These are phyloP conservation scores for Murraya koenigii DNA, from an alignment of 345 rosid species.

Conservation along the genomic window DNA sequence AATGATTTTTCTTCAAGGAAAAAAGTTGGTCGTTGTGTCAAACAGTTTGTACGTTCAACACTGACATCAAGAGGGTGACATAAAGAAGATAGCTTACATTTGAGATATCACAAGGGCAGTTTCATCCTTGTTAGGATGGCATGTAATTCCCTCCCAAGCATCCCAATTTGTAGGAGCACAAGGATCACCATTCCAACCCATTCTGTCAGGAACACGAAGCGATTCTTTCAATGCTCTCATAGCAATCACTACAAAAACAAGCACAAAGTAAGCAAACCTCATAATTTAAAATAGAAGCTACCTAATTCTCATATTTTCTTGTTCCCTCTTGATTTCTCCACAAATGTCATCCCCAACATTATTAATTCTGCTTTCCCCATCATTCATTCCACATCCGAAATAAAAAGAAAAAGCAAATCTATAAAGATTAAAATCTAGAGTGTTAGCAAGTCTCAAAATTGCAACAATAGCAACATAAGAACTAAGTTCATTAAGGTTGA, in stretches of 20 bases:
- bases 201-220: constrained; percentile 75
- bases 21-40: too few relatives aligned
- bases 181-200: constrained; percentile 99
- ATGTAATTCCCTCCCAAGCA: constrained; percentile 99
- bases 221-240: constrained; percentile 95
- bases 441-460: background rate
- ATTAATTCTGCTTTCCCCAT: background rate
- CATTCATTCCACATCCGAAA: background rate
- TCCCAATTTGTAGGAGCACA: constrained; percentile 98
- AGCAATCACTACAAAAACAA: constrained; percentile 53
- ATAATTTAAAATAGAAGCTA: constrained; percentile 2
- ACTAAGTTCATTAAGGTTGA: background rate
- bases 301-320: background rate
- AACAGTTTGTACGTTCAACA: background rate
- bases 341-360: background rate
- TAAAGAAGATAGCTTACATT: constrained; percentile 53
- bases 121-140: constrained; percentile 58
- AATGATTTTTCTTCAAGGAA: too few relatives aligned
- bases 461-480: background rate
- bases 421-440: background rate
- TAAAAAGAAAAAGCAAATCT: background rate
- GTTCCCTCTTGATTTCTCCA: background rate
- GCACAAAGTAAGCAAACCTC: constrained; percentile 3
- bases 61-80: background rate
- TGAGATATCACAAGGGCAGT: constrained; percentile 76